Percentiles rank a stretch among this genome's conserved stretches.
Evolutionary conservation across 1,284 basidiomycete genomes (phyloP).

Genomic region (Tilletia walkeri): DNA sequence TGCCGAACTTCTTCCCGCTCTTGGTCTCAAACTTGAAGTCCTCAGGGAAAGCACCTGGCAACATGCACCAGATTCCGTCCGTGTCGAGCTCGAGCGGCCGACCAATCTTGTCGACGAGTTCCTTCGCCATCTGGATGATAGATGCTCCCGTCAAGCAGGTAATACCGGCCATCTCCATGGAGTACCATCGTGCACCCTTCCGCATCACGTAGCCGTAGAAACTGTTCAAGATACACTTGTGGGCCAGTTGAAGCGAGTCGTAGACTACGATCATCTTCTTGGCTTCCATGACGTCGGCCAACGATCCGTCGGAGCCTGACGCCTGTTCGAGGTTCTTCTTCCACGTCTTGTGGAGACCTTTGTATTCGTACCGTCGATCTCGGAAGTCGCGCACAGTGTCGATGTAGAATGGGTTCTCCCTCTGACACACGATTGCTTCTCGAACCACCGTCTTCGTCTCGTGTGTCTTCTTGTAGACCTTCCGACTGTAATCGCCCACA

Average conservation of each 20-base stretch:
- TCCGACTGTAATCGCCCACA: slow-evolving; percentile 94
- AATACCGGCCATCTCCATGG: slow-evolving; percentile 99
- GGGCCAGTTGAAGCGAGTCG: slow-evolving; percentile 97
- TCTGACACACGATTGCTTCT: slow-evolving; percentile 93
- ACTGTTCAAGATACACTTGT: slow-evolving; percentile 99
- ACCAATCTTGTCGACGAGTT: slow-evolving; percentile 90
- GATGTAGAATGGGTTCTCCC: slow-evolving; percentile 99
- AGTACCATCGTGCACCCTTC: slow-evolving; percentile 98
- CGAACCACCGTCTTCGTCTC: slow-evolving; percentile 94
- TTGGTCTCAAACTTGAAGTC: slow-evolving; percentile 92
- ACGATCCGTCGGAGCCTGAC: slow-evolving; percentile 64
- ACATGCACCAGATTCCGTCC: slow-evolving; percentile 99
- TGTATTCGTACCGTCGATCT: slow-evolving; percentile 98
- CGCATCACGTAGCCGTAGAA: slow-evolving; percentile 99
- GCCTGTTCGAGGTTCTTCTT: slow-evolving; percentile 93
- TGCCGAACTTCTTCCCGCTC: slow-evolving; percentile 79
- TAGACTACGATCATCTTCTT: slow-evolving; percentile 99
- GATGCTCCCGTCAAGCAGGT: slow-evolving; percentile 98
- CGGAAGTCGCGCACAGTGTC: slow-evolving; percentile 96
- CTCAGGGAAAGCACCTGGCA: slow-evolving; percentile 95
- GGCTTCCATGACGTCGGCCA: slow-evolving; percentile 89
- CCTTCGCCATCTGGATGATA: slow-evolving; percentile 99
- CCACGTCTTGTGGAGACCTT: slow-evolving; percentile 97
- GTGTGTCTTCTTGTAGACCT: slow-evolving; percentile 99
- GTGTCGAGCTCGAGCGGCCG: slow-evolving; percentile 96